Evolutionary conservation across 2,329 filamentous ascomycete species (phyloP).

Genomic region (Colletotrichum kahawae): DNA sequence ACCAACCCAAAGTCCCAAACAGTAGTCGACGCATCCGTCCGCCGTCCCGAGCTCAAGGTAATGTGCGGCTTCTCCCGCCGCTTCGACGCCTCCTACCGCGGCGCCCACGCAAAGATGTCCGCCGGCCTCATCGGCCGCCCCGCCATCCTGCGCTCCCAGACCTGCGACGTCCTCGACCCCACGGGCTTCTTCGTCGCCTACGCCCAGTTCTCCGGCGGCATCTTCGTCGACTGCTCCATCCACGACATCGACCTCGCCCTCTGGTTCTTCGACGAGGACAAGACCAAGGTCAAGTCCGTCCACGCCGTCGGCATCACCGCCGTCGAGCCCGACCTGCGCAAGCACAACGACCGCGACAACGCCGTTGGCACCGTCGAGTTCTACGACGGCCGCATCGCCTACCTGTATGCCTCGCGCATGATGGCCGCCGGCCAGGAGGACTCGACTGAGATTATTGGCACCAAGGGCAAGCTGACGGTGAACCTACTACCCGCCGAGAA

Average conservation of each 20-base stretch:
- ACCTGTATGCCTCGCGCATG: conserved; percentile 69
- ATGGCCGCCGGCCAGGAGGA: conserved; percentile 74
- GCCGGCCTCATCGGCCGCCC: conserved; percentile 63
- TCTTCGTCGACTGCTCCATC: conserved; percentile 74
- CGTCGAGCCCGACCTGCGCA: conserved; percentile 35
- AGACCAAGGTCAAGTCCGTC: conserved; percentile 32
- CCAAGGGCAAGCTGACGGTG: conserved; percentile 65
- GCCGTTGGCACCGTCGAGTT: conserved; percentile 67
- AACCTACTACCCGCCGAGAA: conserved; percentile 62
- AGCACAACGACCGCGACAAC: conserved; percentile 36
- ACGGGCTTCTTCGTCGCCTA: conserved; percentile 73
- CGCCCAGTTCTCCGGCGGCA: conserved; percentile 68
- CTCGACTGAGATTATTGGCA: conserved; percentile 71
- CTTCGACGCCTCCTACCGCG: conserved; percentile 70
- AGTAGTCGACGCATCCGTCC: conserved; percentile 61
- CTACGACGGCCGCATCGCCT: conserved; percentile 64
- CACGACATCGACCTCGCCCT: conserved; percentile 62
- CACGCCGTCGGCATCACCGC: conserved; percentile 35
- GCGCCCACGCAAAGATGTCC: conserved; percentile 58
- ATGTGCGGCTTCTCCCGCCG: conserved; percentile 49
- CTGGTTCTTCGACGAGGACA: conserved; percentile 38
- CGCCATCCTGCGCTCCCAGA: conserved; percentile 67
- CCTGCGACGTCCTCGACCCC: conserved; percentile 70
- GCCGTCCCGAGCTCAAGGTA: conserved; percentile 65
- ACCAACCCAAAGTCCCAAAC: conserved; percentile 53